Conservation (phyloP, 2,329 filamentous ascomycete genomes). For the Epichloe baconii region DNA sequence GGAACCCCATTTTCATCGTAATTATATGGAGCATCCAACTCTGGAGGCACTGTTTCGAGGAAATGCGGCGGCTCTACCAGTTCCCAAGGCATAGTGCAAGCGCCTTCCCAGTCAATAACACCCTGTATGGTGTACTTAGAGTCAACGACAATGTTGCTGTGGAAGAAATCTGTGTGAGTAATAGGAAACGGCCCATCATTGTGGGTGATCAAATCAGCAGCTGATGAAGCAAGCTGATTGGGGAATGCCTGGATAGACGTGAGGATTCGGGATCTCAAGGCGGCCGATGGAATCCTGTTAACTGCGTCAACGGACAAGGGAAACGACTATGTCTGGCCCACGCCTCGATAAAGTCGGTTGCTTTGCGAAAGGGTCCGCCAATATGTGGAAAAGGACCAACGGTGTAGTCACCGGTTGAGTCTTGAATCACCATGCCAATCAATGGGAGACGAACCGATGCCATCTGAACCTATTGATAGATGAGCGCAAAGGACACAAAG, state of each 20-base stretch:
- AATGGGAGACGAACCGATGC: not conserved
- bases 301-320: too few relatives aligned
- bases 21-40: not conserved
- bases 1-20: not conserved
- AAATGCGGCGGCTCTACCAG: not conserved
- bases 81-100: not conserved
- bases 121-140: not conserved
- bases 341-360: too few relatives aligned
- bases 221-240: not conserved
- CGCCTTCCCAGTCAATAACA: not conserved
- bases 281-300: too few relatives aligned
- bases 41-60: not conserved
- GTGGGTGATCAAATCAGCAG: not conserved
- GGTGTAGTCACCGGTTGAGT: not conserved
- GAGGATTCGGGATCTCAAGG: too few relatives aligned
- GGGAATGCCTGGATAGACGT: not conserved
- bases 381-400: too few relatives aligned
- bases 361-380: too few relatives aligned
- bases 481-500: not conserved
- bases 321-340: too few relatives aligned
- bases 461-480: not conserved
- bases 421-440: not conserved
- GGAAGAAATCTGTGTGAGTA: not conserved
- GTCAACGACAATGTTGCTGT: not conserved
- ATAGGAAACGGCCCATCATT: not conserved